Percentiles rank a stretch among this genome's conserved stretches.
phyloP scores from a whole-genome alignment of 2,329 filamentous ascomycete species.

The Pseudonectria buxi region DNA sequence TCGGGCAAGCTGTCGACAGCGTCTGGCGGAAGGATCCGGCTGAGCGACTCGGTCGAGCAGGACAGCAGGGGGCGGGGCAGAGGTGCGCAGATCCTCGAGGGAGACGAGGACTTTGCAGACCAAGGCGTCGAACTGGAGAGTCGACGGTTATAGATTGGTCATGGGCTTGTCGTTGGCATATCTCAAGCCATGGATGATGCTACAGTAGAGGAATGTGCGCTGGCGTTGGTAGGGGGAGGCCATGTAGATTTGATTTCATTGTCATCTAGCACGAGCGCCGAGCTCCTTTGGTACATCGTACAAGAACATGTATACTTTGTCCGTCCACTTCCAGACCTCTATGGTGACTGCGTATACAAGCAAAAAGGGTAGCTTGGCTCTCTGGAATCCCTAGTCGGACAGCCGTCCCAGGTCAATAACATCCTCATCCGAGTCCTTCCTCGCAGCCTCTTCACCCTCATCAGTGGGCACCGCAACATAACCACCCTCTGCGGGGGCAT shows the following conservation, averaged over 20 bases:
- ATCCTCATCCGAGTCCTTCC: slow-evolving; percentile 28
- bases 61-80: slow-evolving; percentile 33
- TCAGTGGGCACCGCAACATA: slow-evolving; percentile 25
- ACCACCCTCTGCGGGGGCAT: slow-evolving; percentile 18
- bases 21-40: slow-evolving; percentile 51
- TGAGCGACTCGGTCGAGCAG: slow-evolving; percentile 36
- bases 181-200: slow-evolving; percentile 2
- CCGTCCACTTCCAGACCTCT: no score
- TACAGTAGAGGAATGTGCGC: slow-evolving; percentile 13
- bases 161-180: slow-evolving; percentile 1
- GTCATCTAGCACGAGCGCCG: slow-evolving; percentile 5
- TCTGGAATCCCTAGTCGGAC: slow-evolving; percentile 12
- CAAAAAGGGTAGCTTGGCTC: no score
- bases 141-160: slow-evolving; percentile 17
- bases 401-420: slow-evolving; percentile 28
- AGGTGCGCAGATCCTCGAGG: slow-evolving; percentile 36
- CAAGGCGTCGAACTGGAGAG: slow-evolving; percentile 39
- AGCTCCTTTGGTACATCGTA: neutral
- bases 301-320: neutral
- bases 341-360: neutral
- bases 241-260: slow-evolving; percentile 2
- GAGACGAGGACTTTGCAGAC: slow-evolving; percentile 35
- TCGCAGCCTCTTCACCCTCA: slow-evolving; percentile 12
- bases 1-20: slow-evolving; percentile 45
- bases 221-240: slow-evolving; percentile 16